Conservation (phyloP, 1,139 yeast species). For the Sugiyamaella paludigena region DNA sequence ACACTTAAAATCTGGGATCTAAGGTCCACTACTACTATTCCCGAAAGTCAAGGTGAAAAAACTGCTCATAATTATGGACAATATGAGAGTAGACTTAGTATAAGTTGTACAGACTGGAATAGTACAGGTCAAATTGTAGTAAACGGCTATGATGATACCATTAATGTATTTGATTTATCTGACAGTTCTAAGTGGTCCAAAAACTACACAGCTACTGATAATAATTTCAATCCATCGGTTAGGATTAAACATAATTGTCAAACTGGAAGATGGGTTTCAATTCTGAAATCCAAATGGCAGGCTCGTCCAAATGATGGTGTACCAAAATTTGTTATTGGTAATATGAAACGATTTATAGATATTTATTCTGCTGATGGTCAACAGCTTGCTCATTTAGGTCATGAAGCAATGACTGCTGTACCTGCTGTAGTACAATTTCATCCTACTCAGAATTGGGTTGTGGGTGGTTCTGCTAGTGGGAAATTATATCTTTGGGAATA, state of each 20-base stretch:
- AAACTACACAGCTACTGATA: constrained; percentile 25
- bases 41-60: constrained; percentile 44
- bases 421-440: constrained; percentile 88
- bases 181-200: constrained; percentile 21
- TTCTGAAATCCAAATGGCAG: constrained; percentile 85
- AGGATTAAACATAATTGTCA: constrained; percentile 85
- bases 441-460: constrained; percentile 83
- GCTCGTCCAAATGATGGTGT: constrained; percentile 62
- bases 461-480: constrained; percentile 95
- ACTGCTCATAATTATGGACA: constrained; percentile 60
- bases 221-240: constrained; percentile 51
- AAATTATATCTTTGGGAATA: constrained; percentile 59
- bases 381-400: constrained; percentile 70
- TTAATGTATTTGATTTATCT: constrained; percentile 54
- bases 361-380: constrained; percentile 73
- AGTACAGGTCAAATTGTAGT: constrained; percentile 71
- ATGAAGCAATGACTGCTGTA: constrained; percentile 69
- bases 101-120: constrained; percentile 88
- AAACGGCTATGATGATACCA: constrained; percentile 88
- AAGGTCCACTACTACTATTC: constrained; percentile 48
- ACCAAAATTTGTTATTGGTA: constrained; percentile 85
- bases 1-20: constrained; percentile 84
- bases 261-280: constrained; percentile 95
- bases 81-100: constrained; percentile 70
- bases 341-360: constrained; percentile 86